A percentile compares a stretch with the other conserved stretches of the same genome.
Conservation (phyloP, 148 eudicot genomes). For the Rhododendron henanense region DNA sequence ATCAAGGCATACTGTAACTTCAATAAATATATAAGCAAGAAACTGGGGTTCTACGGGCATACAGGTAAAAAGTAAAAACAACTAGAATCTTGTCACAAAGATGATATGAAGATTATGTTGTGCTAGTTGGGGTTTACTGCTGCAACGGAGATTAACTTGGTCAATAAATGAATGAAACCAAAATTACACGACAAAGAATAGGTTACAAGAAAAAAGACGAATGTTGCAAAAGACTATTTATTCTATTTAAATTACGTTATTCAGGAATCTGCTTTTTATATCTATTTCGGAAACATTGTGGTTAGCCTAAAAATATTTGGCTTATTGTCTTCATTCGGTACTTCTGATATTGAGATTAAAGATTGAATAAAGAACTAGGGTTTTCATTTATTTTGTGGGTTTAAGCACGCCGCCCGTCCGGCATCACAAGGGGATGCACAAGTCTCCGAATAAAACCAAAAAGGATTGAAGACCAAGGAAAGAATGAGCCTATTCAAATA, state of each 20-base stretch:
- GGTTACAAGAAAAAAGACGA: too few relatives aligned
- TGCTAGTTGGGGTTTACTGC: background rate
- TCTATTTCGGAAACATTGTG: background rate
- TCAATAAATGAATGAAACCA: background rate
- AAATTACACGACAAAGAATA: background rate
- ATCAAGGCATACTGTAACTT: background rate
- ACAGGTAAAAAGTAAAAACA: background rate
- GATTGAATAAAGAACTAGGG: background rate
- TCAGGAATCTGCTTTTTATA: background rate
- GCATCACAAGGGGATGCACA: background rate
- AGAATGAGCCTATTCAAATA: background rate
- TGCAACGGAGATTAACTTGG: background rate
- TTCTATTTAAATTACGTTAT: background rate
- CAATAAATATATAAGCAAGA: background rate
- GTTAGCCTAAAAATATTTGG: background rate
- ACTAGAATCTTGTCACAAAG: background rate
- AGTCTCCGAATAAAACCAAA: background rate
- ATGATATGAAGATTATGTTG: background rate
- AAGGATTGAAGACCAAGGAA: background rate
- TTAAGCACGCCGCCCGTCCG: background rate
- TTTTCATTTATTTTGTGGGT: background rate
- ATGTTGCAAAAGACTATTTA: background rate
- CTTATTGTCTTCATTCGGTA: background rate
- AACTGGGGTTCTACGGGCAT: background rate
- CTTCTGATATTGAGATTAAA: background rate